Evolutionary conservation across 202 grass and related monocot species (phyloP).

Genomic region (Sporobolus alterniflorus): DNA sequence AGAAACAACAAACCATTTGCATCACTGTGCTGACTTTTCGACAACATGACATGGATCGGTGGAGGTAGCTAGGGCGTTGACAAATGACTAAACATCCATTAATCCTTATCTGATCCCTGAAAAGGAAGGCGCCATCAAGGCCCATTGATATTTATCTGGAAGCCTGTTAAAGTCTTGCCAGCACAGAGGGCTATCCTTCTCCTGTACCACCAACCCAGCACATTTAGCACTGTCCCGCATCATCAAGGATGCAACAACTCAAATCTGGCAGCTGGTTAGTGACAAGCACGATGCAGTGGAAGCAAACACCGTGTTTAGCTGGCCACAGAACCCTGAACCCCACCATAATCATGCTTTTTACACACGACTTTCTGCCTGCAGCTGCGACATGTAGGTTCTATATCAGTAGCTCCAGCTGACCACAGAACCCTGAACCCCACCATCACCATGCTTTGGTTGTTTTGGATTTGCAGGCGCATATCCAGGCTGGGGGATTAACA

Average conservation of each 20-base stretch:
- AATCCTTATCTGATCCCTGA: slow-evolving; percentile 41
- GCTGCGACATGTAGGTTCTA: slow-evolving; percentile 8
- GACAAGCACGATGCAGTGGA: slow-evolving; percentile 17
- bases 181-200: slow-evolving; percentile 21
- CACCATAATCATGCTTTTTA: neutral
- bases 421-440: too few relatives aligned
- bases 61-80: slow-evolving; percentile 38
- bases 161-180: slow-evolving; percentile 27
- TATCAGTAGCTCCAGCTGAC: slow-evolving; percentile 21
- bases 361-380: slow-evolving; percentile 36
- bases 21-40: neutral
- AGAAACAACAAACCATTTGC: slow-evolving; percentile 38
- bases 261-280: slow-evolving; percentile 10
- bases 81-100: slow-evolving; percentile 18
- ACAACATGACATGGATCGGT: slow-evolving; percentile 18
- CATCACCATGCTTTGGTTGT: neutral
- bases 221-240: neutral
- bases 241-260: slow-evolving; percentile 34
- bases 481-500: neutral
- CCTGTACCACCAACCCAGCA: slow-evolving; percentile 26
- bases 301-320: slow-evolving; percentile 29
- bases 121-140: neutral
- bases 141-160: slow-evolving; percentile 31
- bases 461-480: neutral
- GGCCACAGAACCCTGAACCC: slow-evolving; percentile 40